Percentiles rank a stretch among this genome's conserved stretches.
phyloP scores from a whole-genome alignment of 1,284 basidiomycete species.

The Puccinia coronata region DNA sequence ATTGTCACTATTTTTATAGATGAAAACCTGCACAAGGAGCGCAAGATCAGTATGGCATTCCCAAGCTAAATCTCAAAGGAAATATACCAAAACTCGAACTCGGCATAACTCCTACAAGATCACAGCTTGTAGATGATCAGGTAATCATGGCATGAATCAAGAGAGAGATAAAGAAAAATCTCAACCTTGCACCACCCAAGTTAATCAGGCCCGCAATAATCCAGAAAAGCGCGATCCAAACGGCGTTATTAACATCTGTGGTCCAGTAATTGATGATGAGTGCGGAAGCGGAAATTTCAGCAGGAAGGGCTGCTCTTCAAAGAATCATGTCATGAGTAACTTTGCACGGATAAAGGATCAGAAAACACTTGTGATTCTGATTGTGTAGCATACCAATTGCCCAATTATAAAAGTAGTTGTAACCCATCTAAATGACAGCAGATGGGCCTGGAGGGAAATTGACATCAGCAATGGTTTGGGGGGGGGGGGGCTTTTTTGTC shows the following conservation, averaged over 20 bases:
- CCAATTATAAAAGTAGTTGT: conserved; percentile 59
- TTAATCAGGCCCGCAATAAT: conserved; percentile 61
- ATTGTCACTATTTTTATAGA: conserved; percentile 80
- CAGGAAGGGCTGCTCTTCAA: conserved; percentile 59
- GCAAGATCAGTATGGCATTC: neutral
- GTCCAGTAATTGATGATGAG: conserved; percentile 61
- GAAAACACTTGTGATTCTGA: neutral
- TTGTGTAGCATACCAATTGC: conserved; percentile 12
- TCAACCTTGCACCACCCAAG: conserved; percentile 58
- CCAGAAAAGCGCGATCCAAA: conserved; percentile 61
- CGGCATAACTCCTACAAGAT: conserved; percentile 32
- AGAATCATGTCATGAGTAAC: conserved; percentile 53
- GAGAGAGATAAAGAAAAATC: conserved; percentile 10
- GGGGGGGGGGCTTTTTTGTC: neutral
- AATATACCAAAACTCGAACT: conserved; percentile 44
- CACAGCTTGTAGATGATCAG: neutral
- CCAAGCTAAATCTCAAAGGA: no score
- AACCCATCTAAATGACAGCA: conserved; percentile 23
- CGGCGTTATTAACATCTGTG: conserved; percentile 58
- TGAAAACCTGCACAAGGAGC: conserved; percentile 60
- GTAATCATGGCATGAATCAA: neutral
- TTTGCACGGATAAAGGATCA: neutral
- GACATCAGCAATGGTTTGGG: no score
- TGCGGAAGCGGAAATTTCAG: conserved; percentile 60
- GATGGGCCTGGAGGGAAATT: neutral